These are phyloP conservation scores for Malus hybrid DNA, from an alignment of 331 rosid species.

Conservation along the genomic window DNA sequence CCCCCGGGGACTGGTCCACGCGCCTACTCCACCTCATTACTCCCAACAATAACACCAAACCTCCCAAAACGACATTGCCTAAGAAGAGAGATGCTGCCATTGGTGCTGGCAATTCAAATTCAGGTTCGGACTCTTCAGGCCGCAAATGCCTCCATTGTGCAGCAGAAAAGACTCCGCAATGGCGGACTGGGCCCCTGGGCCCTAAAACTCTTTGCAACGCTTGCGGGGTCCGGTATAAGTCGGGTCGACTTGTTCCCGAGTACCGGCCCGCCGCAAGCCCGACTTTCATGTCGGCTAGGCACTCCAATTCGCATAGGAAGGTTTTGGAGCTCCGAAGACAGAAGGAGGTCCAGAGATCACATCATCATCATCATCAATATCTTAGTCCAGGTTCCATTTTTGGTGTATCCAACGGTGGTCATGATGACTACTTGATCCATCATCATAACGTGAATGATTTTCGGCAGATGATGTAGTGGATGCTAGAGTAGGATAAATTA, in stretches of 20 bases:
- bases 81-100: slow-evolving; percentile 47
- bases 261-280: slow-evolving; percentile 98
- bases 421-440: slow-evolving; percentile 64
- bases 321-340: slow-evolving; percentile 91
- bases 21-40: slow-evolving; percentile 66
- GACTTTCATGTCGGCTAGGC: slow-evolving; percentile 69
- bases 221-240: slow-evolving; percentile 84
- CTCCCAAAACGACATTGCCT: slow-evolving; percentile 7
- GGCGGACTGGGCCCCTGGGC: slow-evolving; percentile 98
- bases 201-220: slow-evolving; percentile 94
- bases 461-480: slow-evolving; percentile 57
- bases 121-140: slow-evolving; percentile 44
- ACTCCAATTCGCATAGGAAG: slow-evolving; percentile 94
- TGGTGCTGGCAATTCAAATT: slow-evolving; percentile 3
- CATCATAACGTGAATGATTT: slow-evolving; percentile 52
- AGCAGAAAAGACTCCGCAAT: slow-evolving; percentile 91
- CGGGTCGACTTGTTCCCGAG: slow-evolving; percentile 86
- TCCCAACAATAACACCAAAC: slow-evolving; percentile 14
- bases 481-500: slow-evolving; percentile 33
- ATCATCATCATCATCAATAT: slow-evolving; percentile 41
- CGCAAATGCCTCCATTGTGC: slow-evolving; percentile 88
- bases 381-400: slow-evolving; percentile 60
- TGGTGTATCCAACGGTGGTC: slow-evolving; percentile 81
- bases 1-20: slow-evolving; percentile 96
- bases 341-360: slow-evolving; percentile 54